Percentiles rank a stretch among this genome's conserved stretches.
Conservation (phyloP, 164 flowering plant genomes). For the Echeveria elegans region DNA sequence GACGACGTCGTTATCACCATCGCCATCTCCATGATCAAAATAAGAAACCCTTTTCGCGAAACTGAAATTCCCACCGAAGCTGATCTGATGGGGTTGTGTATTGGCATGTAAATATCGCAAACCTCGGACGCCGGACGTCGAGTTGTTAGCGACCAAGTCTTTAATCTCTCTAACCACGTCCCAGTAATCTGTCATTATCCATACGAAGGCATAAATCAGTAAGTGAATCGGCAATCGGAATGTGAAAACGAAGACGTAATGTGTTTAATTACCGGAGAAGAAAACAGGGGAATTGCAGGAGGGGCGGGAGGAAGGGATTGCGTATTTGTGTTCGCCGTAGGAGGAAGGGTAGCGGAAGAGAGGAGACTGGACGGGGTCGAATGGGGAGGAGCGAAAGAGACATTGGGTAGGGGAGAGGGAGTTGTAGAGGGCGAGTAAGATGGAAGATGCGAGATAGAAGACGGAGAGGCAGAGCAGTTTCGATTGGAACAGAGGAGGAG, state of each 20-base stretch:
- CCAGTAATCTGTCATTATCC: constrained; percentile 54
- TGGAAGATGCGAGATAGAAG: constrained; percentile 47
- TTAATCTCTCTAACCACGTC: constrained; percentile 44
- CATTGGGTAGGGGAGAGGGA: constrained; percentile 60
- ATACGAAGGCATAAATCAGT: constrained; percentile 15
- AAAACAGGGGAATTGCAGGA: constrained; percentile 67
- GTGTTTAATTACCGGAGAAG: constrained; percentile 51
- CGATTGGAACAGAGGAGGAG: constrained; percentile 59
- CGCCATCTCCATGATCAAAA: constrained; percentile 34
- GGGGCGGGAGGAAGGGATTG: constrained; percentile 57
- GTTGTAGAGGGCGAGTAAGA: constrained; percentile 50
- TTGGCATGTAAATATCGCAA: constrained; percentile 20
- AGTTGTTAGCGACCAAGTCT: constrained; percentile 14
- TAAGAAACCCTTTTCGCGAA: constrained; percentile 41
- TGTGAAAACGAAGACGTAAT: not conserved
- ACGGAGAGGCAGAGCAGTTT: constrained; percentile 69
- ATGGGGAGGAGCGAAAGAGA: constrained; percentile 56
- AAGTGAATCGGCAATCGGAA: not conserved
- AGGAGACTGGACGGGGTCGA: constrained; percentile 57
- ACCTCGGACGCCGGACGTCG: not conserved
- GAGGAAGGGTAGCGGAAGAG: constrained; percentile 72
- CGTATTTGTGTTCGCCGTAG: constrained; percentile 83
- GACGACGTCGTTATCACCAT: constrained; percentile 26
- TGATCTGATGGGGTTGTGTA: constrained; percentile 20
- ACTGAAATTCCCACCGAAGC: constrained; percentile 72